phyloP scores from a whole-genome alignment of 768 basidiomycete genomes.

The Steccherinum ochraceum region DNA sequence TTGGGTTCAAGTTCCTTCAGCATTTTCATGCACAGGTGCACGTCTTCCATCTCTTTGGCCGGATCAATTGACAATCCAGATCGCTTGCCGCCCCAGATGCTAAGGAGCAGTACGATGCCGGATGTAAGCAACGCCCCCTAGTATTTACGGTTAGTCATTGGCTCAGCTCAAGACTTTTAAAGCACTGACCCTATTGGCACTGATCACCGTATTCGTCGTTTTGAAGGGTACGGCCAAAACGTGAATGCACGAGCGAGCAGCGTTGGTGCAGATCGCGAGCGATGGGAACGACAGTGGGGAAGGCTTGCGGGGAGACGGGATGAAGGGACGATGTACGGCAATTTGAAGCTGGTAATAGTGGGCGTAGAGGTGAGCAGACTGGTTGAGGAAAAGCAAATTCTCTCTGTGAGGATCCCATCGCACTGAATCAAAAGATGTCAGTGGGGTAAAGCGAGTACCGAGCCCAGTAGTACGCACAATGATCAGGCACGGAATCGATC shows the following conservation, averaged over 20 bases:
- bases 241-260: constrained; percentile 70
- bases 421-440: constrained; percentile 11
- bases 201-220: constrained; percentile 17
- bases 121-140: not conserved
- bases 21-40: constrained; percentile 32
- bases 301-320: constrained; percentile 55
- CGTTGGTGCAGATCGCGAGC: constrained; percentile 81
- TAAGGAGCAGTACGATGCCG: constrained; percentile 39
- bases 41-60: constrained; percentile 32
- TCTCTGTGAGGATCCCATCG: constrained; percentile 21
- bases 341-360: constrained; percentile 51
- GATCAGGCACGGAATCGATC: constrained; percentile 61
- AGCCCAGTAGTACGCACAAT: constrained; percentile 40
- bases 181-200: no score
- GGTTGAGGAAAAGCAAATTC: constrained; percentile 20
- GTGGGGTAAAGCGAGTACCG: not conserved
- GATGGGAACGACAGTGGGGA: constrained; percentile 47
- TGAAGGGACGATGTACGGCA: constrained; percentile 73
- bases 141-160: no score
- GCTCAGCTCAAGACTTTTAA: constrained; percentile 2
- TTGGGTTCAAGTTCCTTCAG: no score
- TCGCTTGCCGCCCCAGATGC: constrained; percentile 40
- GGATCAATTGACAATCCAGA: constrained; percentile 23
- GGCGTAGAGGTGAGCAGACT: constrained; percentile 32
- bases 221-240: constrained; percentile 50